These are phyloP conservation scores for Tephrocybe sp. DNA, from an alignment of 768 basidiomycete species.

Conservation along the genomic window DNA sequence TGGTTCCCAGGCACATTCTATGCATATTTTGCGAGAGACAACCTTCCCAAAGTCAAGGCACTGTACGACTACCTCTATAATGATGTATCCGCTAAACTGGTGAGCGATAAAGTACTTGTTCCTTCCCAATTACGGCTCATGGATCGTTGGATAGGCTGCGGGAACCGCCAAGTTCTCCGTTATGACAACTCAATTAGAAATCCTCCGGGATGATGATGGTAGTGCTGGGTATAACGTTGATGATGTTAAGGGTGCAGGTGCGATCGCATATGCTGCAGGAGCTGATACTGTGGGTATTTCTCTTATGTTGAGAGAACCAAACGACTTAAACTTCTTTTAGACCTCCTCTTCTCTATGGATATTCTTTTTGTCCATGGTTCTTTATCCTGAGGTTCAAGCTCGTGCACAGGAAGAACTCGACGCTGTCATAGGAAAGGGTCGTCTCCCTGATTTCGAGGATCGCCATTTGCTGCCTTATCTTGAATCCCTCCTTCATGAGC, in stretches of 20 bases:
- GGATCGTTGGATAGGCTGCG: conserved; percentile 5
- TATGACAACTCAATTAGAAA: conserved; percentile 11
- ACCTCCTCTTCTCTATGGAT: neutral
- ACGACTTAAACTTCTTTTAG: neutral
- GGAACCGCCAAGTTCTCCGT: conserved; percentile 5
- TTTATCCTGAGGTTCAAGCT: conserved; percentile 16
- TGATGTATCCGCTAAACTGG: conserved; percentile 15
- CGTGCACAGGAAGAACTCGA: conserved; percentile 17
- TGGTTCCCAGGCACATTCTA: conserved; percentile 22
- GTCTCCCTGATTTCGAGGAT: conserved; percentile 18
- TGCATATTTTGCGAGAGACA: conserved; percentile 11
- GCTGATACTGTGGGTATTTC: conserved; percentile 13
- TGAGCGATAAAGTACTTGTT: neutral
- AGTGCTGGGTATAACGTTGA: conserved; percentile 2
- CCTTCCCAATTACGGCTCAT: neutral
- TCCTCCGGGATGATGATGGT: conserved; percentile 2
- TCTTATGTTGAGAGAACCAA: neutral
- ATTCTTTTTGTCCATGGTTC: conserved; percentile 17
- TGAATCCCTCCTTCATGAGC: conserved; percentile 14
- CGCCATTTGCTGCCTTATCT: conserved; percentile 14
- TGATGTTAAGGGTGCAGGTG: conserved; percentile 9
- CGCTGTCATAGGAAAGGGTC: conserved; percentile 12
- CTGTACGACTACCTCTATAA: conserved; percentile 13
- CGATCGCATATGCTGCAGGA: conserved; percentile 13
- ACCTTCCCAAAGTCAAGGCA: conserved; percentile 1